Evolutionary conservation across 1,284 basidiomycete species (phyloP).

Genomic region (Volvariella surrecta): DNA sequence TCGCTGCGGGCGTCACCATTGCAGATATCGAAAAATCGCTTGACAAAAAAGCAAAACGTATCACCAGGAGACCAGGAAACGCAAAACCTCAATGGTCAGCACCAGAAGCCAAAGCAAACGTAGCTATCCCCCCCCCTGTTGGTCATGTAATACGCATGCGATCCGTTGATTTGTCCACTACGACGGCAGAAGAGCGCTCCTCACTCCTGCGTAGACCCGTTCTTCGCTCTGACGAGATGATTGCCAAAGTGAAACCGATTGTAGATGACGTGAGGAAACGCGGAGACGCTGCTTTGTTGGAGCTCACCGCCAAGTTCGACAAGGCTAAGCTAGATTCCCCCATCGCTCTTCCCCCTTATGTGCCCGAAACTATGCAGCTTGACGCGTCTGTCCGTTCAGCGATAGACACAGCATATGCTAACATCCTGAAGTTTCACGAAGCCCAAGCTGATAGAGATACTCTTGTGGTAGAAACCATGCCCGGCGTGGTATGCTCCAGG

Average conservation of each 20-base stretch:
- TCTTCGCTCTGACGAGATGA: constrained; percentile 91
- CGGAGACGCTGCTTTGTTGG: constrained; percentile 84
- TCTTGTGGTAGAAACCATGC: constrained; percentile 93
- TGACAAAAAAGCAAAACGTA: constrained; percentile 82
- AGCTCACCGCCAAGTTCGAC: constrained; percentile 93
- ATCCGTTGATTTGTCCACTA: constrained; percentile 51
- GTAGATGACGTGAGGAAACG: constrained; percentile 79
- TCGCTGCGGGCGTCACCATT: constrained; percentile 78
- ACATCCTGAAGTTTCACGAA: constrained; percentile 87
- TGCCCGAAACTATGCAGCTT: constrained; percentile 50
- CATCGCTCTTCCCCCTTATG: constrained; percentile 61
- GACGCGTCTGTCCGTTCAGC: constrained; percentile 65
- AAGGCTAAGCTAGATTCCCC: constrained; percentile 59
- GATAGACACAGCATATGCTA: constrained; percentile 89
- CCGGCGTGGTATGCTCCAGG: constrained; percentile 90
- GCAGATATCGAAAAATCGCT: constrained; percentile 83
- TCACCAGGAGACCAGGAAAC: constrained; percentile 86
- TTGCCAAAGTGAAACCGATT: constrained; percentile 91
- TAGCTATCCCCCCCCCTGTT: constrained; percentile 19
- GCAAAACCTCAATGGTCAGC: constrained; percentile 82
- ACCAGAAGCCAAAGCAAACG: constrained; percentile 13
- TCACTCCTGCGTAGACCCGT: constrained; percentile 85
- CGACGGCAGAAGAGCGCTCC: constrained; percentile 48
- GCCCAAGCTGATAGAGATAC: constrained; percentile 71
- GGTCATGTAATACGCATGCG: constrained; percentile 67